Base-by-base conservation (phyloP, 768 basidiomycete genomes). In the Tephrocybe rancida region DNA sequence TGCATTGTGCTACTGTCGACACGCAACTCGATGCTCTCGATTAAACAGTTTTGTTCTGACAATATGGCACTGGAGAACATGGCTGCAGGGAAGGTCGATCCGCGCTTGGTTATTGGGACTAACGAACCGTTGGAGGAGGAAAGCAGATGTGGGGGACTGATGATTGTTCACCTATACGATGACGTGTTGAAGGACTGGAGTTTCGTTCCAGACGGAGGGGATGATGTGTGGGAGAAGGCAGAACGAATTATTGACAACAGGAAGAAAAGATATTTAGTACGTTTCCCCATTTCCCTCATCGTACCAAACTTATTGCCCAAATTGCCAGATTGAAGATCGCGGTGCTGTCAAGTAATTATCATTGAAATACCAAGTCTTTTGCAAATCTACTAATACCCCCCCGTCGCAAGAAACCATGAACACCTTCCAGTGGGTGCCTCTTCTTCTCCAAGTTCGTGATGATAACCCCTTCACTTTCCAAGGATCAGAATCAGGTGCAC, bases 121-220 rank as follows among this genome's bases (percentile, higher is more conserved):
- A 51, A 48, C 35, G 55, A 50, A 24, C 30, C 38, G 2, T 27
- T 51, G 14, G 44, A 47, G 10, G 55, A 51, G n/a, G 39, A 48
- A 35, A 38, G 38, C 9, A 16, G 45, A 10, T 55, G 39, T 19
- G 45, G 37, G 8, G 53, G 50, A 4, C 27, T 48, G 29, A 39
- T 59, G 13, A 37, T 58, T 14, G 49, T 55, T 6, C 43, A 50
- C 32, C 44, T 54, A 9, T 55, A 59, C 27, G 44, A 59, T 18
- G 57, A 45, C 18, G 29, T 59, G 9, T 2, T 59, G 49, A 59
- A 55, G 48, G 57, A 59, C 37, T 59, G 57, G 57, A 48, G 57
- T 25, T 54, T 45, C 29, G 32, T 34, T 22, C 54, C 49, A 8
- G 44, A 52, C 16, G 55, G 55, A 26, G 44, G 29, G 43, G 49